phyloP scores from a whole-genome alignment of 78 protist species.

The Kipferlia bialata region DNA sequence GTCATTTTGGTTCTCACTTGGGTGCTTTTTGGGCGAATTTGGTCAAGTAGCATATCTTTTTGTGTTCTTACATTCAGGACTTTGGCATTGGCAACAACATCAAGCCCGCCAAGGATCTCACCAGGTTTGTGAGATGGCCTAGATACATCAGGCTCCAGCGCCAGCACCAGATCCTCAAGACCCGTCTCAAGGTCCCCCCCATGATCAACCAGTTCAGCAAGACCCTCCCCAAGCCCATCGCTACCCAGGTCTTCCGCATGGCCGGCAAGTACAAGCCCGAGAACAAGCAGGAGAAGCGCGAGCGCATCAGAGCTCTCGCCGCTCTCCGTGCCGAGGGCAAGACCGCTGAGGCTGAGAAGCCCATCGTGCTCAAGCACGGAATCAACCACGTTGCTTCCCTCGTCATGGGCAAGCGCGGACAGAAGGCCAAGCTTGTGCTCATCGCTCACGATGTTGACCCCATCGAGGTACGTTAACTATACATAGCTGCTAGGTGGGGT shows the following conservation, averaged over 20 bases:
- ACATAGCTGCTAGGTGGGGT: background rate
- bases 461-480: conserved; percentile 54
- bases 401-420: conserved; percentile 82
- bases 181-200: conserved; percentile 90
- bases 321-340: conserved; percentile 29
- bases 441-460: conserved; percentile 99
- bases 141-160: conserved; percentile 84
- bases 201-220: conserved; percentile 83
- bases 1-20: too few relatives aligned
- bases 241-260: conserved; percentile 58
- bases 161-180: conserved; percentile 63
- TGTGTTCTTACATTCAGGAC: too few relatives aligned
- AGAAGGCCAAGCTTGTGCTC: conserved; percentile 92
- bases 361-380: conserved; percentile 65
- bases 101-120: conserved; percentile 55
- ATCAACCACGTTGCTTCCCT: conserved; percentile 80
- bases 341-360: conserved; percentile 26
- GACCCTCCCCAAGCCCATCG: conserved; percentile 62
- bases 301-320: conserved; percentile 46
- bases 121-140: conserved; percentile 86
- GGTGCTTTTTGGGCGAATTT: too few relatives aligned
- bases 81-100: conserved; percentile 62
- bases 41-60: too few relatives aligned
- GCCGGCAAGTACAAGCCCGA: conserved; percentile 85
- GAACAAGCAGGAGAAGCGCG: conserved; percentile 54